These are phyloP conservation scores for Carex scoparia DNA, from an alignment of 176 grass and related monocot genomes.

Conservation along the genomic window DNA sequence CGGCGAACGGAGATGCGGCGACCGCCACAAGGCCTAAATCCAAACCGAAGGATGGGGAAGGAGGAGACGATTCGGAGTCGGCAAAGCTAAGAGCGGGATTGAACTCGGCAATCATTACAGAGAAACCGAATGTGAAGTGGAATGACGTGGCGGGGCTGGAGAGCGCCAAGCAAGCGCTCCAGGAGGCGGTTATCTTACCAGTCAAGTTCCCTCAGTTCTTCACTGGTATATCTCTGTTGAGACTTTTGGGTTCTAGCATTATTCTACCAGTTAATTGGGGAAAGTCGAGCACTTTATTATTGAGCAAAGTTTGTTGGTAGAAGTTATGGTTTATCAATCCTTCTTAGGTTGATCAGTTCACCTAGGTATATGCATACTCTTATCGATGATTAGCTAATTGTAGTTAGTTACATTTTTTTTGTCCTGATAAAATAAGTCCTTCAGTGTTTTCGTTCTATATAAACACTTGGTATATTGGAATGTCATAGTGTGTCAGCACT, in stretches of 20 bases:
- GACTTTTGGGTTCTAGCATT: neutral
- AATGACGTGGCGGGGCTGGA: conserved; percentile 91
- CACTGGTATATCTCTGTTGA: conserved; percentile 48
- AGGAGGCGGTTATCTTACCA: conserved; percentile 93
- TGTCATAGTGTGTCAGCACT: neutral
- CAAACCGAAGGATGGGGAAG: conserved; percentile 79
- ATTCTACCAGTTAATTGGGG: neutral
- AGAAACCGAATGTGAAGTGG: conserved; percentile 99
- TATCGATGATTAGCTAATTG: neutral
- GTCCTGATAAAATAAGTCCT: neutral
- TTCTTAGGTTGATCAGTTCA: neutral
- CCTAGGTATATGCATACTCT: neutral
- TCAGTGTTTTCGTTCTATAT: neutral
- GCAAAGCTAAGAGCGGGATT: conserved; percentile 79
- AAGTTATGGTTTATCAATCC: neutral
- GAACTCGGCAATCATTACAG: conserved; percentile 86
- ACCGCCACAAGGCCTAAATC: conserved; percentile 83
- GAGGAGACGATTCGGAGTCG: conserved; percentile 83
- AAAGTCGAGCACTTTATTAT: neutral
- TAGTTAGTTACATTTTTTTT: neutral
- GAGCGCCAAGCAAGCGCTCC: conserved; percentile 92
- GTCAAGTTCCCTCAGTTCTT: conserved; percentile 99
- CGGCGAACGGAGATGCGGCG: conserved; percentile 66
- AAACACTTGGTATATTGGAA: neutral
- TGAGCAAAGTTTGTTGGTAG: neutral